Conservation (phyloP, 495 filamentous ascomycete species). For the Xylaria bambusicola region DNA sequence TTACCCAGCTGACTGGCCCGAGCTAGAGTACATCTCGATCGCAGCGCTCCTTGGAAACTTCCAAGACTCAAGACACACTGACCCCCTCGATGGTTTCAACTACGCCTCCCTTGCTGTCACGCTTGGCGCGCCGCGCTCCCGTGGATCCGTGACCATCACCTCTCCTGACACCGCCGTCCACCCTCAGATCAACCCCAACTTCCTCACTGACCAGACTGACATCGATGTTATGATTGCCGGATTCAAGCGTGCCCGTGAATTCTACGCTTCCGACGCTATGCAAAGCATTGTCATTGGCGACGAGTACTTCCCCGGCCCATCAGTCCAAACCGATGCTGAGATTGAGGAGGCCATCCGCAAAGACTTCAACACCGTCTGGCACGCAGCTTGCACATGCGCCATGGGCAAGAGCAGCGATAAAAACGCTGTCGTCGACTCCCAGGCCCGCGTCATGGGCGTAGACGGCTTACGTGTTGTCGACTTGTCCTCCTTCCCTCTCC, state of each 20-base stretch:
- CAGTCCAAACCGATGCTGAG: constrained; percentile 50
- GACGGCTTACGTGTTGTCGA: constrained; percentile 59
- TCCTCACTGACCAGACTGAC: constrained; percentile 55
- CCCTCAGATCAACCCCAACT: constrained; percentile 59
- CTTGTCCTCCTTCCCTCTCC: constrained; percentile 57
- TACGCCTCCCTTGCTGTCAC: constrained; percentile 47
- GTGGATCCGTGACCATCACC: constrained; percentile 58
- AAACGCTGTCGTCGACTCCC: constrained; percentile 51
- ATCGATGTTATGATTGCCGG: constrained; percentile 55
- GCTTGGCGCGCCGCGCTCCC: constrained; percentile 51
- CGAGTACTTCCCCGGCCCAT: constrained; percentile 51
- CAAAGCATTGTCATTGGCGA: constrained; percentile 43
- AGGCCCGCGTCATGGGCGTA: constrained; percentile 54
- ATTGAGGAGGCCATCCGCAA: constrained; percentile 48
- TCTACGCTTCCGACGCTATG: constrained; percentile 30
- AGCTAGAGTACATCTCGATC: constrained; percentile 51
- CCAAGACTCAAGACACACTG: constrained; percentile 35
- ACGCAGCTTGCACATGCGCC: constrained; percentile 55
- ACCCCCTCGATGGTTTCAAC: constrained; percentile 43
- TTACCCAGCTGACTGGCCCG: constrained; percentile 60
- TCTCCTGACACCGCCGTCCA: constrained; percentile 42
- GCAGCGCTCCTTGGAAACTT: constrained; percentile 29
- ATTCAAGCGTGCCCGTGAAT: constrained; percentile 53
- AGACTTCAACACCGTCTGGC: constrained; percentile 48
- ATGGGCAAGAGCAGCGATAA: constrained; percentile 55